These are phyloP conservation scores for Blastobotrys indianensis DNA, from an alignment of 1,139 yeast genomes.

Conservation along the genomic window DNA sequence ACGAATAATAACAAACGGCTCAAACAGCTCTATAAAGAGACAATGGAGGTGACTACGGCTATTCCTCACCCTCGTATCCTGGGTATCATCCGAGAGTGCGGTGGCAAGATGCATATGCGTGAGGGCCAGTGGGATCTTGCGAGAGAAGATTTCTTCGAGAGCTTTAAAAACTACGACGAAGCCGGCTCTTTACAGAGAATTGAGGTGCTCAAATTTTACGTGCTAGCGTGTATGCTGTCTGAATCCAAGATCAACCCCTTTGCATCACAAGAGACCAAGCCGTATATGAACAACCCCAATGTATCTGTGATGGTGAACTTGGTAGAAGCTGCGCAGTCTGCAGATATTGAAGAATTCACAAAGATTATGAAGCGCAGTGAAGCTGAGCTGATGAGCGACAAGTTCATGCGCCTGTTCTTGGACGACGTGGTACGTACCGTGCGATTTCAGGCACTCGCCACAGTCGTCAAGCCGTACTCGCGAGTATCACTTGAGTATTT, in stretches of 20 bases:
- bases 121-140: slow-evolving; percentile 55
- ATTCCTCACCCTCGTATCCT: slow-evolving; percentile 70
- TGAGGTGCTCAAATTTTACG: slow-evolving; percentile 53
- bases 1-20: slow-evolving; percentile 39
- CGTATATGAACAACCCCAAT: slow-evolving; percentile 38
- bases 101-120: slow-evolving; percentile 63
- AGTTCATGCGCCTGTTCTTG: slow-evolving; percentile 28
- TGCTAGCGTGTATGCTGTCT: slow-evolving; percentile 57
- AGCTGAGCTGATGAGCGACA: slow-evolving; percentile 26
- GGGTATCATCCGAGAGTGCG: slow-evolving; percentile 69
- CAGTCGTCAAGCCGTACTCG: slow-evolving; percentile 38
- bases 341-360: slow-evolving; percentile 36
- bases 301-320: slow-evolving; percentile 36
- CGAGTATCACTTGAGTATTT: slow-evolving; percentile 33
- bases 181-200: slow-evolving; percentile 59
- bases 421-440: slow-evolving; percentile 32
- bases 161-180: slow-evolving; percentile 74
- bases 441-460: slow-evolving; percentile 34
- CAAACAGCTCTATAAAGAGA: slow-evolving; percentile 44
- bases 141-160: slow-evolving; percentile 59
- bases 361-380: slow-evolving; percentile 25
- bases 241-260: slow-evolving; percentile 64
- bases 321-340: slow-evolving; percentile 35
- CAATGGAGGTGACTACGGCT: slow-evolving; percentile 49
- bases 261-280: slow-evolving; percentile 44